Base-by-base conservation (phyloP, 2,329 filamentous ascomycete species). In the Aspergillus tamarii region DNA sequence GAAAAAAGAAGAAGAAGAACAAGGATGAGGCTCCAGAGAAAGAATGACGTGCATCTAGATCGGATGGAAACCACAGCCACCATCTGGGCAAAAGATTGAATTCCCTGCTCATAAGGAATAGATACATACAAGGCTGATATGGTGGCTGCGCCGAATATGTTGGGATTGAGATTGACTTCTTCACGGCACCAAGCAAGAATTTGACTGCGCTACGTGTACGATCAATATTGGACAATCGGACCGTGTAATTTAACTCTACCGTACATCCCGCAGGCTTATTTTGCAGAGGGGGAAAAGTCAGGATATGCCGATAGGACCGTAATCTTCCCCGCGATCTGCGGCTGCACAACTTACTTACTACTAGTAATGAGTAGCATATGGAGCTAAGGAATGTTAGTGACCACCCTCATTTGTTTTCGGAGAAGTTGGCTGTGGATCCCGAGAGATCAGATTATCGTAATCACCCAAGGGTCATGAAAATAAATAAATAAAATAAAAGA, bases 311-410 rank as follows among this genome's bases (percentile, higher is more conserved):
- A 54, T 54, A 36, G 52, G 52, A 54, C 21, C 6, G 39, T 41
- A 19, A 36, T 39, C 21, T 48, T 48, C 59, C 59, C 59, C 59
- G 52, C 59, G 61, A 63, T 63, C 52, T 39, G 34, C 52, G 32
- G 21, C 32, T 14, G 11, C 52, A 16, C 23, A 39, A 26, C 52
- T 36, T 39, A 23, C 10, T 54, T 23, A 8, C 8, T 26, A 3
- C 26, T 26, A 26, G 23, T 26, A 26, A 26, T 26, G 26, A 12
- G 34, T 41, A 41, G 16, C 14, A 11, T 54, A 30, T 36, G 30
- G 30, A 54, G 52, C 52, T 54, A 54, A 54, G 52, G 52, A 21
- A 23, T 23, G 26, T 16, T 54, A 54, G 52, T 39, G 32, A 32
- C 41, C 52, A 39, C 26, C 32, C 34, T 23, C 32, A 11, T 39